A percentile compares a stretch with the other conserved stretches of the same genome.
These are phyloP conservation scores for Paragyromitra xinjiangensis DNA, from an alignment of 495 filamentous ascomycete genomes.

Conservation along the genomic window DNA sequence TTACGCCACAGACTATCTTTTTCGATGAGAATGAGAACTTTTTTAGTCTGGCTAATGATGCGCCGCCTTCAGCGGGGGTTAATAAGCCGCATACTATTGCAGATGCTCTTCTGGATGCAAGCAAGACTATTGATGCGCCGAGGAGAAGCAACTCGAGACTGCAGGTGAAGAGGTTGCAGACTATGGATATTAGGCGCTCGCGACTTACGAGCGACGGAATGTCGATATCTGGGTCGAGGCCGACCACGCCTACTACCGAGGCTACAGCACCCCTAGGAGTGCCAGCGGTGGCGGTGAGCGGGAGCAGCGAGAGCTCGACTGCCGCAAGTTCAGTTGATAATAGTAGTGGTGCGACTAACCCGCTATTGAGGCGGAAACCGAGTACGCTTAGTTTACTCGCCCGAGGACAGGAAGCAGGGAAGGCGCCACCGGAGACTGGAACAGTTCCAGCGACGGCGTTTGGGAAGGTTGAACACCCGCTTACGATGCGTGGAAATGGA, in stretches of 20 bases:
- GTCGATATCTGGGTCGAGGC: conserved; percentile 48
- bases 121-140: conserved; percentile 79
- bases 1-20: conserved; percentile 87
- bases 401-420: conserved; percentile 73
- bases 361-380: conserved; percentile 64
- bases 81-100: conserved; percentile 77
- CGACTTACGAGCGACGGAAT: conserved; percentile 39
- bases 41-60: conserved; percentile 44
- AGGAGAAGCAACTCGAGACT: conserved; percentile 63
- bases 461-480: conserved; percentile 81
- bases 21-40: conserved; percentile 75
- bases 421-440: conserved; percentile 82
- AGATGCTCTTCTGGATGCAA: conserved; percentile 91
- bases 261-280: conserved; percentile 47
- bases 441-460: conserved; percentile 83
- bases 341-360: conserved; percentile 19
- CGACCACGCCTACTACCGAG: conserved; percentile 46
- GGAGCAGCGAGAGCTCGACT: conserved; percentile 47
- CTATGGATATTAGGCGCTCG: conserved; percentile 45
- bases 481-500: conserved; percentile 55
- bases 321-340: conserved; percentile 53
- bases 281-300: conserved; percentile 43
- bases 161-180: conserved; percentile 37
- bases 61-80: conserved; percentile 54
- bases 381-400: conserved; percentile 87